A percentile compares a stretch with the other conserved stretches of the same genome.
Evolutionary conservation across 2,329 filamentous ascomycete genomes (phyloP).

Genomic region (Alternaria sp.): DNA sequence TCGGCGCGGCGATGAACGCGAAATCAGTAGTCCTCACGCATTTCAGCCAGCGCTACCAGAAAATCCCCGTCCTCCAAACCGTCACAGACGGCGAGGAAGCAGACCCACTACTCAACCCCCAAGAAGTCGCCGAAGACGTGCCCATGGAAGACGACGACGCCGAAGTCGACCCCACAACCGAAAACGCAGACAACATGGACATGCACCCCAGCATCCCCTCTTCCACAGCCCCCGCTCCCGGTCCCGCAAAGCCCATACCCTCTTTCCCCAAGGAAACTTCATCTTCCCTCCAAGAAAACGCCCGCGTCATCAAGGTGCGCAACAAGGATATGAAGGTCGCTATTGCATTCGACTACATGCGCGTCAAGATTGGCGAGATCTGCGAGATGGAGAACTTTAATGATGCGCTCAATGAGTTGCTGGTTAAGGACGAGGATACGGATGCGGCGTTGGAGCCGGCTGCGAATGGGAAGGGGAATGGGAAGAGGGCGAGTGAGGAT

Average conservation of each 20-base stretch:
- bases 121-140: conserved; percentile 35
- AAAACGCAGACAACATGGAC: conserved; percentile 31
- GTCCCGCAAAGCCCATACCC: conserved; percentile 10
- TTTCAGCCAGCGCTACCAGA: conserved; percentile 93
- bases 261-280: conserved; percentile 16
- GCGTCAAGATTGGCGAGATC: conserved; percentile 73
- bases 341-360: conserved; percentile 81
- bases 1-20: conserved; percentile 80
- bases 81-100: conserved; percentile 39
- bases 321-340: conserved; percentile 67
- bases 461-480: conserved; percentile 33
- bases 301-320: conserved; percentile 46
- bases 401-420: conserved; percentile 64
- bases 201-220: conserved; percentile 16
- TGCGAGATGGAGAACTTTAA: conserved; percentile 68
- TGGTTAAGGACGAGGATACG: conserved; percentile 48
- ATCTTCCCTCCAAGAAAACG: conserved; percentile 17
- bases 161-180: conserved; percentile 23
- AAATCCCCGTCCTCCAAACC: conserved; percentile 63
- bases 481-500: conserved; percentile 40
- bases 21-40: conserved; percentile 85
- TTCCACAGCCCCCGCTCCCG: neutral
- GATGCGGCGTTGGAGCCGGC: conserved; percentile 16
- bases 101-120: conserved; percentile 19
- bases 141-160: conserved; percentile 22